Evolutionary conservation across 1,284 basidiomycete species (phyloP), one percentile per base, ranked within the genome.

Genomic region (Ceraceosorus guamensis): DNA sequence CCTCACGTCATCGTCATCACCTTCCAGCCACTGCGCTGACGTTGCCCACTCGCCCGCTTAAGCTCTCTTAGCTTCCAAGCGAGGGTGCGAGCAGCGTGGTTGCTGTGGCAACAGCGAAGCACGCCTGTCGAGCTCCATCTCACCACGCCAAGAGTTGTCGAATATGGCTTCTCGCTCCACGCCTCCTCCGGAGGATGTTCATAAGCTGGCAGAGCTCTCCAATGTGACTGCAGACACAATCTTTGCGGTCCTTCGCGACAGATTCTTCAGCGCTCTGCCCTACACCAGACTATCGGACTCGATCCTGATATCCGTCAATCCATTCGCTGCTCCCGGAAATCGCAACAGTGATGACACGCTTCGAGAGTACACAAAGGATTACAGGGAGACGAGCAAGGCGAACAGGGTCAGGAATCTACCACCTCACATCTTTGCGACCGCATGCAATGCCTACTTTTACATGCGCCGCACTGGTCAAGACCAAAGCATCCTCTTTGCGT

Each of bases 381-480:
- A 69, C 55, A 63, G 73, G 37, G 63, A 73, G 35, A 68, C 66
- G 44, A 65, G 59, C 47, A 61, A 66, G 47, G 62, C 57, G 47
- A 56, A 50, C 30, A 56, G 63, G 33, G 57, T 55, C 30, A 46
- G 49, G 8, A 18, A 55, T 16, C 79, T 86, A 0, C 82, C 84
- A 0, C 88, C 88, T 1, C 89, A 91, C 73, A 85, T 97, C 54
- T 97, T 93, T 77, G 85, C 89, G 62, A 81, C 89, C 41, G 88
- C 89, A 6, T 87, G 91, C 73, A 87, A 88, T 79, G 87, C 89
- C 10, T 97, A 95, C 79, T 96, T 91, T 77, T 91, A 97, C 79
- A 96, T 97, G 91, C 82, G 85, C 51, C 81, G 93, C 65, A 97
- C 92, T 0, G 83, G 84, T 0, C 89, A 95, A 79, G 93, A 98